phyloP scores from a whole-genome alignment of 768 basidiomycete genomes.

The Podaxis pistillaris region DNA sequence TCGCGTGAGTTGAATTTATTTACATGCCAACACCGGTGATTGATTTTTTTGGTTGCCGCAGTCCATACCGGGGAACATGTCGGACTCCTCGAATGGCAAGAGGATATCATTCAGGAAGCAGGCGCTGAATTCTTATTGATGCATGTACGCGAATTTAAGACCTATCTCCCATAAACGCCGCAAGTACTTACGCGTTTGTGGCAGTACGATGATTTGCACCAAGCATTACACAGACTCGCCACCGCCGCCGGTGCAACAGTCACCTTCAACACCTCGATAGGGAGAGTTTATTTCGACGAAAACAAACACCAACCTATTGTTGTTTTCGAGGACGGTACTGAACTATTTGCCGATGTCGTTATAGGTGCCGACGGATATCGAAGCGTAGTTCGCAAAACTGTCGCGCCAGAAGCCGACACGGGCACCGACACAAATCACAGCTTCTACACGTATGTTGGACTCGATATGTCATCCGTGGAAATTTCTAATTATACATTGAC shows the following conservation, averaged over 20 bases:
- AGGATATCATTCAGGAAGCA: conserved; percentile 44
- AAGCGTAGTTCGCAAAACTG: conserved; percentile 37
- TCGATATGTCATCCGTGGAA: not conserved
- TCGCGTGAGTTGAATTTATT: conserved; percentile 28
- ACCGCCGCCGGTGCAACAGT: conserved; percentile 38
- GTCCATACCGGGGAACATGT: conserved; percentile 43
- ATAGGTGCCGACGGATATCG: conserved; percentile 50
- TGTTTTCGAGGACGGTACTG: conserved; percentile 33
- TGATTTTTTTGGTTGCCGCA: conserved; percentile 18
- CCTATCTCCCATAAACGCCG: not conserved
- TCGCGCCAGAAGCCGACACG: conserved; percentile 30
- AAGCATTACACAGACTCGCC: conserved; percentile 41
- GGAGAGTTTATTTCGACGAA: conserved; percentile 27
- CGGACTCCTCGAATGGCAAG: conserved; percentile 47
- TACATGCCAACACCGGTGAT: not conserved
- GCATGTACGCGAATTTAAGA: conserved; percentile 34
- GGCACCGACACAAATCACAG: conserved; percentile 25
- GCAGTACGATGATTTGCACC: conserved; percentile 47
- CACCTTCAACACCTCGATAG: conserved; percentile 28
- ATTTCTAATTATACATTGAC: conserved; percentile 2
- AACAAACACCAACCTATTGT: conserved; percentile 23
- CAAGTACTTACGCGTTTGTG: conserved; percentile 5
- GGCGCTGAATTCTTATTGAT: conserved; percentile 50
- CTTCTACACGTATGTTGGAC: conserved; percentile 37
- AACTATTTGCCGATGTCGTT: conserved; percentile 41